phyloP scores from a whole-genome alignment of 164 flowering plant genomes.

The Cinnamomum chago region DNA sequence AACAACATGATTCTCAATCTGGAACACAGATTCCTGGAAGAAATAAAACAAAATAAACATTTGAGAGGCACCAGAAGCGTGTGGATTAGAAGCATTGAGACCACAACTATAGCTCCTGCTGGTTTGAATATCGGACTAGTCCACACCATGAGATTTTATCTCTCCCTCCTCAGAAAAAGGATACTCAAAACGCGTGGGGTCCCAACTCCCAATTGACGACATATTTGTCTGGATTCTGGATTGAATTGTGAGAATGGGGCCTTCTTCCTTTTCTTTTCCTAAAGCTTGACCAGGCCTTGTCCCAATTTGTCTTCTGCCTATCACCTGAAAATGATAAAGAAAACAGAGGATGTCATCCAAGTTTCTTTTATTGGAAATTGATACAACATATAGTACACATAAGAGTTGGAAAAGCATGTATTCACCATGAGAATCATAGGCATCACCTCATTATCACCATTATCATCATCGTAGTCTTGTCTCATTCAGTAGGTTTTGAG shows the following conservation, averaged over 20 bases:
- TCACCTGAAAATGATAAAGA: too few relatives aligned
- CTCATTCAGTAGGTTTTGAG: too few relatives aligned
- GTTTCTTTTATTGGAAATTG: too few relatives aligned
- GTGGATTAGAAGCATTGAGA: conserved; percentile 67
- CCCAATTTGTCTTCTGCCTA: too few relatives aligned
- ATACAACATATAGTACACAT: too few relatives aligned
- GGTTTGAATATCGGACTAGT: conserved; percentile 85
- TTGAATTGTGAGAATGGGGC: conserved; percentile 50
- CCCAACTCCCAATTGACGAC: conserved; percentile 96
- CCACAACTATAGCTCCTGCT: conserved; percentile 63
- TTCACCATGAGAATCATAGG: too few relatives aligned
- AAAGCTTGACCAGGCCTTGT: conserved; percentile 28
- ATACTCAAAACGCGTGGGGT: conserved; percentile 76
- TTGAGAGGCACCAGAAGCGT: conserved; percentile 64
- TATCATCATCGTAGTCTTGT: too few relatives aligned
- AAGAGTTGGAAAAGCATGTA: too few relatives aligned
- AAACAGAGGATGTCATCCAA: too few relatives aligned
- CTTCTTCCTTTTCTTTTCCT: conserved; percentile 75
- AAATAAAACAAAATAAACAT: conserved; percentile 20
- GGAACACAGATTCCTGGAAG: not conserved
- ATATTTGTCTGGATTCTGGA: conserved; percentile 60
- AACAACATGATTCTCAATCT: not conserved
- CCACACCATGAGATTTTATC: conserved; percentile 78
- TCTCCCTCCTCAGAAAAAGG: conserved; percentile 85
- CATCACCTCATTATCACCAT: too few relatives aligned